Base-by-base conservation (phyloP, 768 basidiomycete species). In the Suillus luteus region DNA sequence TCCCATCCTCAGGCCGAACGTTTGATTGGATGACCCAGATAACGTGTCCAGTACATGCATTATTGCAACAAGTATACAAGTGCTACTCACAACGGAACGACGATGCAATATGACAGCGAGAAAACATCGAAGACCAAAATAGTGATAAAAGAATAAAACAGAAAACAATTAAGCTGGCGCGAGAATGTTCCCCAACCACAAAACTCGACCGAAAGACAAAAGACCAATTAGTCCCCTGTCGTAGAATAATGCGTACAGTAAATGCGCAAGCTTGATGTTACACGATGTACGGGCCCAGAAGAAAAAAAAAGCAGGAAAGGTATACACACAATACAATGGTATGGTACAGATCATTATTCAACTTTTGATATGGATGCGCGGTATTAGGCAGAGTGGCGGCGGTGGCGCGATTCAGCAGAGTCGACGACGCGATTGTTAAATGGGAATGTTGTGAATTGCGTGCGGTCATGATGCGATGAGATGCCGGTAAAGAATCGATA, bases 181-280 rank as follows among this genome's bases (percentile, higher is more conserved):
- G 67, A 75, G 68, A 69, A 74, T 69, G 65, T 69, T 66, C 61
- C 66, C 31, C 55, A 69, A 67, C 68, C 65, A 69, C 70, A 68
- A 70, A 61, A 66, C 73, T 73, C 65, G 70, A 69, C 46, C 69
- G 71, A 65, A 67, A 68, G 66, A 69, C 65, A 61, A 60, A 66
- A 68, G 55, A 63, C 60, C 40, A 43, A 77, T 76, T 76, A 77
- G 73, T 72, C 76, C 74, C 70, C 64, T 46, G 61, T 65, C 69
- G 63, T 77, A 77, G 67, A 65, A 68, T 75, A 77, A 67, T 69
- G 64, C 62, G 69, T 76, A 76, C 65, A 64, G 72, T 76, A 76
- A 76, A 77, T 69, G 71, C 70, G 75, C 70, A 72, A 65, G 15
- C 12, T 8, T 77, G 61, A 61, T 69, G 63, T 68, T 76, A 76